Percentiles rank a stretch among this genome's conserved stretches.
Conservation (phyloP, 805 yeast species). For the Monosporozyma aquatica region DNA sequence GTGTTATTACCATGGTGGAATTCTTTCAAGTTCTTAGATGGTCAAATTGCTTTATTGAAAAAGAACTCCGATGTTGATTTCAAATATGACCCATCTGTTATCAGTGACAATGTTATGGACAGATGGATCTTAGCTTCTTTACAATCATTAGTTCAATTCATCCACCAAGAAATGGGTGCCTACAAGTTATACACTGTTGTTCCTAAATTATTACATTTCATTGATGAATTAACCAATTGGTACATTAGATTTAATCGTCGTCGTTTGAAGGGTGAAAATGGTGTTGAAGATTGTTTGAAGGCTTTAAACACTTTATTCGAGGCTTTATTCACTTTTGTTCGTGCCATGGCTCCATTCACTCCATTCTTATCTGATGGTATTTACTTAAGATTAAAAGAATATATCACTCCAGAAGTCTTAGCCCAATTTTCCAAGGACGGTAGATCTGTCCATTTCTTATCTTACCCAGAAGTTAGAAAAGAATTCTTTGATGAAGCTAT, state of each 20-base stretch:
- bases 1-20: conserved; percentile 98
- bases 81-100: conserved; percentile 54
- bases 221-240: conserved; percentile 97
- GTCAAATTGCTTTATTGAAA: conserved; percentile 76
- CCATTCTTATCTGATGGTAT: conserved; percentile 91
- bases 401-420: conserved; percentile 52
- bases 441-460: conserved; percentile 87
- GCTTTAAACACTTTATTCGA: conserved; percentile 89
- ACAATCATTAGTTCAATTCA: conserved; percentile 79
- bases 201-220: conserved; percentile 77
- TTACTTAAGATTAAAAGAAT: conserved; percentile 62
- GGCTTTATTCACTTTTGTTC: conserved; percentile 75
- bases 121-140: conserved; percentile 94
- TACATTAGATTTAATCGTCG: conserved; percentile 96
- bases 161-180: conserved; percentile 81
- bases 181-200: conserved; percentile 94
- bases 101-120: conserved; percentile 88
- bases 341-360: conserved; percentile 99
- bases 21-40: conserved; percentile 92
- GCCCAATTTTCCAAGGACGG: conserved; percentile 44
- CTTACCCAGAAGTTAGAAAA: conserved; percentile 77
- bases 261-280: conserved; percentile 93
- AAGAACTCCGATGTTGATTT: conserved; percentile 66
- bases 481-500: conserved; percentile 75
- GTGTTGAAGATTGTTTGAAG: conserved; percentile 69